These are phyloP conservation scores for Candida boleticola DNA, from an alignment of 805 yeast genomes.

Conservation along the genomic window DNA sequence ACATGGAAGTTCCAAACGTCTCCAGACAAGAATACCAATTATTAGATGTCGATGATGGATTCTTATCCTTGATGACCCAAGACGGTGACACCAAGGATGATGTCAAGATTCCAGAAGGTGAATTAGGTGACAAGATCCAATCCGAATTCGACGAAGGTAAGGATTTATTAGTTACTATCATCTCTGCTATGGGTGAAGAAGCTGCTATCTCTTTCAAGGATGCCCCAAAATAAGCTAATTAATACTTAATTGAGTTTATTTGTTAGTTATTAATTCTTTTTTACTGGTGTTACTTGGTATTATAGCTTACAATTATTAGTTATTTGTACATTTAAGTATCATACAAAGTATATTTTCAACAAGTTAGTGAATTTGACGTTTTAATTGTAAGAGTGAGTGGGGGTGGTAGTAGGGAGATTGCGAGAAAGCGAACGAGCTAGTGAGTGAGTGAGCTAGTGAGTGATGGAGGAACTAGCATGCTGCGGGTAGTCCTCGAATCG, in stretches of 20 bases:
- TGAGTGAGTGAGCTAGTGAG: no score
- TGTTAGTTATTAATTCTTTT: neutral
- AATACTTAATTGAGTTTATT: slow-evolving; percentile 4
- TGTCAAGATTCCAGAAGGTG: slow-evolving; percentile 97
- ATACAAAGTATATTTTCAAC: neutral
- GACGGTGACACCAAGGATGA: slow-evolving; percentile 99
- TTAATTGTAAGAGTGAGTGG: neutral
- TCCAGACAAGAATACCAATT: slow-evolving; percentile 93
- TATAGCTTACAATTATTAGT: neutral
- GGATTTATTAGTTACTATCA: slow-evolving; percentile 94
- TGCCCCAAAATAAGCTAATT: slow-evolving; percentile 68
- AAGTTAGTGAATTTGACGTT: neutral
- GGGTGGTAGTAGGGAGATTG: no score
- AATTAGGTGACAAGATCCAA: slow-evolving; percentile 90
- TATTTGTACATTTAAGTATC: slow-evolving; percentile 5
- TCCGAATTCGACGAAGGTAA: slow-evolving; percentile 96
- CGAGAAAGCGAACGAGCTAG: no score
- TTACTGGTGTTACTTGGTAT: neutral
- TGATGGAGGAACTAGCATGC: no score
- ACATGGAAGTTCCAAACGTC: slow-evolving; percentile 99
- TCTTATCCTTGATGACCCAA: slow-evolving; percentile 90
- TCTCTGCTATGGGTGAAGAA: slow-evolving; percentile 99
- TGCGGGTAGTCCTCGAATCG: no score
- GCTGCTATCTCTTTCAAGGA: slow-evolving; percentile 98
- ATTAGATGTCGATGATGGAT: slow-evolving; percentile 98